phyloP scores from a whole-genome alignment of 352 stramenopile genomes.

The Phytophthora fragariae region DNA sequence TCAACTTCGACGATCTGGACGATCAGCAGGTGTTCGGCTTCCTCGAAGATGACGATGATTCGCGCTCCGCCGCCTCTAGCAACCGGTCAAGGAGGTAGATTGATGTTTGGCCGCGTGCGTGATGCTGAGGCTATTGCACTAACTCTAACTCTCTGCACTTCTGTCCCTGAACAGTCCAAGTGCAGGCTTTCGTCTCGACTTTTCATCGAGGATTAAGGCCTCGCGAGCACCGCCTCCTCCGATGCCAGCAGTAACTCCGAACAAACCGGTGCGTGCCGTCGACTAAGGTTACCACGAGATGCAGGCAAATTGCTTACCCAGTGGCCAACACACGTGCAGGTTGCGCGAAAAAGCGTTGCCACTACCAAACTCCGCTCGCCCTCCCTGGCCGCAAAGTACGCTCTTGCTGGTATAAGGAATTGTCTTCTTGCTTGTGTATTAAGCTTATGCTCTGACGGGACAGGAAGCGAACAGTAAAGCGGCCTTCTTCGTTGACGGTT shows the following conservation, averaged over 20 bases:
- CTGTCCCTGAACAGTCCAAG: constrained; percentile 23
- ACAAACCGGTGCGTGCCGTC: constrained; percentile 29
- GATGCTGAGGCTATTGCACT: not conserved
- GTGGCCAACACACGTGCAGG: constrained; percentile 5
- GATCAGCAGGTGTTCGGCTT: constrained; percentile 64
- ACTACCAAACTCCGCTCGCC: constrained; percentile 36
- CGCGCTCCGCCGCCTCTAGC: constrained; percentile 11
- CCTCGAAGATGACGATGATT: constrained; percentile 56
- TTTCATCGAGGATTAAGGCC: constrained; percentile 53
- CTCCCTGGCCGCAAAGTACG: constrained; percentile 32
- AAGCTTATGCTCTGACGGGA: not conserved
- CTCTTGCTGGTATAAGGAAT: not conserved
- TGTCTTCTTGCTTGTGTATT: not conserved
- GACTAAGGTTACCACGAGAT: not conserved
- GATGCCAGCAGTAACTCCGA: constrained; percentile 10
- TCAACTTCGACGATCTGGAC: constrained; percentile 72
- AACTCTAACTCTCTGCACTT: not conserved
- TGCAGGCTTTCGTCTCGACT: constrained; percentile 63
- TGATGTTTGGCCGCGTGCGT: not conserved
- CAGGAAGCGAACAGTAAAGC: constrained; percentile 35
- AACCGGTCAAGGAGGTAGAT: constrained; percentile 37
- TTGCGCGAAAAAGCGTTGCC: constrained; percentile 20
- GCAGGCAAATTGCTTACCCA: not conserved
- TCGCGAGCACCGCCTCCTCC: constrained; percentile 17
- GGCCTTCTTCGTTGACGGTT: constrained; percentile 31